phyloP scores from a whole-genome alignment of 2,329 filamentous ascomycete genomes.

The Sporothrix euskadiensis region DNA sequence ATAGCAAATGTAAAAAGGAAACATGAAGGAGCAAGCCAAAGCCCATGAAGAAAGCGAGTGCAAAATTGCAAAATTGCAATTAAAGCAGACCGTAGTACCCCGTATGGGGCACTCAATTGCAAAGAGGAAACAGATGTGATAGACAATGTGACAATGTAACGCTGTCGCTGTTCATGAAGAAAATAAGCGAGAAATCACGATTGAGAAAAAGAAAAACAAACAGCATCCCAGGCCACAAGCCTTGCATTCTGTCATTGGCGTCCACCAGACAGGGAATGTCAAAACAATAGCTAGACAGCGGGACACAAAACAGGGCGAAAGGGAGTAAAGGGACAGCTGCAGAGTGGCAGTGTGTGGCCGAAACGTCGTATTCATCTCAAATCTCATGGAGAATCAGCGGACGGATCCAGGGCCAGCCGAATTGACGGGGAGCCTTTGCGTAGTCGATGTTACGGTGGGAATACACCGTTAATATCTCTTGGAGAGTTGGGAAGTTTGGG shows the following conservation, averaged over 20 bases:
- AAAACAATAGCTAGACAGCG: background rate
- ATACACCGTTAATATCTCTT: background rate
- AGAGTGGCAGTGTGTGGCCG: background rate
- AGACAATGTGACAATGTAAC: constrained; percentile 2
- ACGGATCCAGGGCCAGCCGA: background rate
- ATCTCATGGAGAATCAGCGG: constrained; percentile 14
- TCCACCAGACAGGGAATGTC: background rate
- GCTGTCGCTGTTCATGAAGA: constrained; percentile 5
- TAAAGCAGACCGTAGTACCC: background rate
- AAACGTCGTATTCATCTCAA: background rate
- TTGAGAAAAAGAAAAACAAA: constrained; percentile 4
- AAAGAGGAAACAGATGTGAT: background rate
- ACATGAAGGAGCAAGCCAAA: background rate
- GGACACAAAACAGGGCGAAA: background rate
- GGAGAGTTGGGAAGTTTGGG: background rate
- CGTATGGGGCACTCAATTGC: background rate
- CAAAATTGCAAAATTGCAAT: background rate
- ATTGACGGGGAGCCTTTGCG: background rate
- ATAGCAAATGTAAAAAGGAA: constrained; percentile 1
- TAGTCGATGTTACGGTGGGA: background rate
- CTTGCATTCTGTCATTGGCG: background rate
- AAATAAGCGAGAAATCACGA: background rate
- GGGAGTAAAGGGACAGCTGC: background rate
- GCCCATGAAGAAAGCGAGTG: background rate
- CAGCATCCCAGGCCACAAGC: background rate